Evolutionary conservation across 768 basidiomycete genomes (phyloP).

Genomic region (Dendrothele bispora): DNA sequence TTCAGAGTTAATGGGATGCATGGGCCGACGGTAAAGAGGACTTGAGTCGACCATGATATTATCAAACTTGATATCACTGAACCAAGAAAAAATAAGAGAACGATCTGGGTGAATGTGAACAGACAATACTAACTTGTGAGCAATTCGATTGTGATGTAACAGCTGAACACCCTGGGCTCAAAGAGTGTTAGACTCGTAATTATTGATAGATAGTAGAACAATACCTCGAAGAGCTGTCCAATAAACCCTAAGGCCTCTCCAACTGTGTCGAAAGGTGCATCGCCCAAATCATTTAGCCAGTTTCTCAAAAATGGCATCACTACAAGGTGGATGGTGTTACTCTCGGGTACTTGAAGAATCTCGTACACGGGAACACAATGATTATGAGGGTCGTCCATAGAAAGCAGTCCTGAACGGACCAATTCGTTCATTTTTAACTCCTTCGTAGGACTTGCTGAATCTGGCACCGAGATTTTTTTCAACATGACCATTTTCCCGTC

Average conservation of each 20-base stretch:
- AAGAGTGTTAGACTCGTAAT: neutral
- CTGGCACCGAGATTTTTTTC: constrained; percentile 20
- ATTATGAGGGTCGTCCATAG: constrained; percentile 26
- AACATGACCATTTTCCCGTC: constrained; percentile 29
- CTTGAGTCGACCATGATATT: constrained; percentile 7
- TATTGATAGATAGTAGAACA: neutral
- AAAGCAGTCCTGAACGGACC: constrained; percentile 15
- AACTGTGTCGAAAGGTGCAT: constrained; percentile 31
- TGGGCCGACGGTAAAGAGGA: neutral
- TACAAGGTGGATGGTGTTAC: constrained; percentile 18
- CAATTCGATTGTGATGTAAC: too few species aligned
- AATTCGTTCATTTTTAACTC: constrained; percentile 25
- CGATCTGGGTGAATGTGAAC: too few species aligned
- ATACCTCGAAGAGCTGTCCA: constrained; percentile 31
- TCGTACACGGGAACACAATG: constrained; percentile 33
- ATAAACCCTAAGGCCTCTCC: constrained; percentile 34
- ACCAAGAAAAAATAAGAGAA: neutral
- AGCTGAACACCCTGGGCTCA: too few species aligned
- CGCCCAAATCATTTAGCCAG: constrained; percentile 18
- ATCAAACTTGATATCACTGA: neutral
- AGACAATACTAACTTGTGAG: too few species aligned
- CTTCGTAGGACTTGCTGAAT: constrained; percentile 22
- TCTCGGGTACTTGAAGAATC: constrained; percentile 15
- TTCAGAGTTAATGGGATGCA: neutral
- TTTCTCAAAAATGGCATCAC: constrained; percentile 32